phyloP scores from a whole-genome alignment of 805 yeast species.

The Suhomyces sp. region DNA sequence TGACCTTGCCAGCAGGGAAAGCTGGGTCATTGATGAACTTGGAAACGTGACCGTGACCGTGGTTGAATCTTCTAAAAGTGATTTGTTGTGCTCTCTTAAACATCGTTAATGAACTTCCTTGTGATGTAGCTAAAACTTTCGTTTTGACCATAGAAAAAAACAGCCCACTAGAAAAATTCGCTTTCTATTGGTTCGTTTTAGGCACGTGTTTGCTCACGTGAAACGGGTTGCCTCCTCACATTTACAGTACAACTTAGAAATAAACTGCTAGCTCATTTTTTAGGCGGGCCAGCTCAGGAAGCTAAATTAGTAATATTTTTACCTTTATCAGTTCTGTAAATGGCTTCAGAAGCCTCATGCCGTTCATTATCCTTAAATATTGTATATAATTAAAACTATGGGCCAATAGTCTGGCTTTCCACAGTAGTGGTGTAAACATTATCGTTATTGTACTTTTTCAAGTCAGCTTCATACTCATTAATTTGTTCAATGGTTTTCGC shows the following conservation, averaged over 20 bases:
- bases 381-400: not conserved
- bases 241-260: not conserved
- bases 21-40: conserved; percentile 40
- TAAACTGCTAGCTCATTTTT: not conserved
- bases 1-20: conserved; percentile 32
- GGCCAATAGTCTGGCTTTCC: not conserved
- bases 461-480: not conserved
- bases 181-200: conserved; percentile 3
- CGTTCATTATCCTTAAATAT: not conserved
- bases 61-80: conserved; percentile 39
- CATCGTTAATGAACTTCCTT: conserved; percentile 19
- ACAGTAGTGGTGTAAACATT: not conserved
- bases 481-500: not conserved
- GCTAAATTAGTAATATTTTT: too few relatives aligned
- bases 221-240: not conserved
- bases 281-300: not conserved
- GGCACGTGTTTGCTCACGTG: not conserved
- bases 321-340: too few relatives aligned
- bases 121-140: conserved; percentile 1
- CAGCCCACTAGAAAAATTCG: conserved; percentile 4
- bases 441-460: not conserved
- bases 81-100: conserved; percentile 36
- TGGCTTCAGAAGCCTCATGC: not conserved
- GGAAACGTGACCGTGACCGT: conserved; percentile 42
- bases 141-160: not conserved